Conservation (phyloP, 441 rosid genomes). For the Mallotus repandus region DNA sequence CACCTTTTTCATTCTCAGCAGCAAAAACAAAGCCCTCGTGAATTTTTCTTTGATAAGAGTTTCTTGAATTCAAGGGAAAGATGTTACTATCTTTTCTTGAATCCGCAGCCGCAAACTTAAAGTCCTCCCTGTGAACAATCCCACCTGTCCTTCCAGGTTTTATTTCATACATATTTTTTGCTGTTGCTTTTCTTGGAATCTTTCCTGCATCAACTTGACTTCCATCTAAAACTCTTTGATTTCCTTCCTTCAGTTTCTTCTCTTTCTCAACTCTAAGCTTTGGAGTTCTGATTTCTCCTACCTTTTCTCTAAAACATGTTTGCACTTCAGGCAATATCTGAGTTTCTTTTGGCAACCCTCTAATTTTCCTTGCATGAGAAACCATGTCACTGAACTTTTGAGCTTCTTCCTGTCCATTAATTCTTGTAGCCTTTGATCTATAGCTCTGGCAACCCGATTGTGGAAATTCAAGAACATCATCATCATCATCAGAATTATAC, state of each 20-base stretch:
- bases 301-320: conserved; percentile 30
- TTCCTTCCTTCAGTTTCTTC: conserved; percentile 34
- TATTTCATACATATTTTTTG: not conserved
- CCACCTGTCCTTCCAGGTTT: conserved; percentile 8
- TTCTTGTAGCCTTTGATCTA: conserved; percentile 30
- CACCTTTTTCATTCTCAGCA: conserved; percentile 18
- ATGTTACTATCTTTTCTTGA: conserved; percentile 9
- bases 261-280: conserved; percentile 39
- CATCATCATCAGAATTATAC: conserved; percentile 36
- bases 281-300: conserved; percentile 48
- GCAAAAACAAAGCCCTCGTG: conserved; percentile 27
- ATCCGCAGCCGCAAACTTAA: conserved; percentile 17
- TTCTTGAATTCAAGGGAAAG: conserved; percentile 13
- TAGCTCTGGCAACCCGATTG: conserved; percentile 32
- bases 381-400: conserved; percentile 42
- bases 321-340: conserved; percentile 28
- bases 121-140: conserved; percentile 16
- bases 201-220: conserved; percentile 25
- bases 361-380: conserved; percentile 42
- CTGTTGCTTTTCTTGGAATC: conserved; percentile 26
- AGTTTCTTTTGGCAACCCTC: conserved; percentile 34
- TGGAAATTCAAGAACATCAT: conserved; percentile 28
- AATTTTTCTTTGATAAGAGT: conserved; percentile 22
- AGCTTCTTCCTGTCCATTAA: conserved; percentile 29
- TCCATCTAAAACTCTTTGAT: conserved; percentile 32